phyloP scores from a whole-genome alignment of 2,329 filamentous ascomycete genomes.

The Pyrenophora teres region DNA sequence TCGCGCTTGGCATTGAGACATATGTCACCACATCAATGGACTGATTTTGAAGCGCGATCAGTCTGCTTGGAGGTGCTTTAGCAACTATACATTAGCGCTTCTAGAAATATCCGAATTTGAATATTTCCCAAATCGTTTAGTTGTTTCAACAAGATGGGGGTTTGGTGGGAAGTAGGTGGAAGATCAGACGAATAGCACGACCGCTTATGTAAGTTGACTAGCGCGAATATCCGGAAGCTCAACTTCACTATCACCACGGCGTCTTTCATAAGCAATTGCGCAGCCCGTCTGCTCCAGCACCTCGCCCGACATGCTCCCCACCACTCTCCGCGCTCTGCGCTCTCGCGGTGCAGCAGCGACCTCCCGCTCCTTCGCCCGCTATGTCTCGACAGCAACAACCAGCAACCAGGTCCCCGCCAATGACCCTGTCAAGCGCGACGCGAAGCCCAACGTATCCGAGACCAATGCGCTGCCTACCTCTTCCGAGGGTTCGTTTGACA shows the following conservation, averaged over 20 bases:
- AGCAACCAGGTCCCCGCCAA: slow-evolving; percentile 71
- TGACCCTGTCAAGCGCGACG: slow-evolving; percentile 60
- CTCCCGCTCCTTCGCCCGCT: slow-evolving; percentile 31
- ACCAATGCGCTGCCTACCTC: slow-evolving; percentile 64
- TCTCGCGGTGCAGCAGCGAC: slow-evolving; percentile 29
- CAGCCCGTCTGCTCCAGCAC: slow-evolving; percentile 21
- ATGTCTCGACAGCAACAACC: slow-evolving; percentile 28
- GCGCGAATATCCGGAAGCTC: slow-evolving; percentile 18
- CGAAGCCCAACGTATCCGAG: slow-evolving; percentile 59
- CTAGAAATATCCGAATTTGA: too few relatives aligned
- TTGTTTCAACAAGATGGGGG: too few relatives aligned
- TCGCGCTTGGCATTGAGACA: too few relatives aligned
- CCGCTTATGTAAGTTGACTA: slow-evolving; percentile 18
- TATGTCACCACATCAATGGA: too few relatives aligned
- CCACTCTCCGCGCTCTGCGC: slow-evolving; percentile 36
- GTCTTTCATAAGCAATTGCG: slow-evolving; percentile 19
- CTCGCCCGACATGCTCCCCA: slow-evolving; percentile 30
- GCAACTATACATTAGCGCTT: too few relatives aligned
- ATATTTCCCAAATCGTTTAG: too few relatives aligned
- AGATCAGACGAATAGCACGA: slow-evolving; percentile 3
- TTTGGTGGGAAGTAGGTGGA: too few relatives aligned
- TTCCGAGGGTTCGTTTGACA: slow-evolving; percentile 56
- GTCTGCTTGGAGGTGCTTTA: too few relatives aligned
- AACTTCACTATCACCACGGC: slow-evolving; percentile 15
- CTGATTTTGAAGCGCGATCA: too few relatives aligned